Evolutionary conservation across 306 rosid genomes (phyloP).

Genomic region (Cucumis cinereus): DNA sequence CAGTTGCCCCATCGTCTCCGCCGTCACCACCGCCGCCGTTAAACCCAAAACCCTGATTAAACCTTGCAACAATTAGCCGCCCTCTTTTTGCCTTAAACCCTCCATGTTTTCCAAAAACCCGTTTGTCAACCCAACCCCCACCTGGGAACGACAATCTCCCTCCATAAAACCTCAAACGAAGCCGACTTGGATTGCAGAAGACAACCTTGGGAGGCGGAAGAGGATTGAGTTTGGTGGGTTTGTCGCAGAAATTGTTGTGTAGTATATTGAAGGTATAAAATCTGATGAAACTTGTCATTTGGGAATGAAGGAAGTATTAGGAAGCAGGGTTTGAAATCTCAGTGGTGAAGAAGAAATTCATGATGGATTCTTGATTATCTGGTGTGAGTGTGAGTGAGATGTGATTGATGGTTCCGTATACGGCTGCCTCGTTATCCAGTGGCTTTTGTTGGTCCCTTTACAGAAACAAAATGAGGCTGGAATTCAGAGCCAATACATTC

Average conservation of each 20-base stretch:
- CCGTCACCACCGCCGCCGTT: slow-evolving; percentile 67
- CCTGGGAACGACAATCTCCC: slow-evolving; percentile 20
- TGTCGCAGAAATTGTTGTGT: slow-evolving; percentile 19
- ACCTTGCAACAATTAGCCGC: slow-evolving; percentile 48
- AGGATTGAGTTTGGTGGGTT: slow-evolving; percentile 26
- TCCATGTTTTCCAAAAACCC: slow-evolving; percentile 27
- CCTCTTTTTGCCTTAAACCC: slow-evolving; percentile 32
- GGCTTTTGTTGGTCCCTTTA: neutral
- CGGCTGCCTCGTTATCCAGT: neutral
- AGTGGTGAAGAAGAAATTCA: neutral
- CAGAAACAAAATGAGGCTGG: neutral
- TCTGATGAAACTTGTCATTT: slow-evolving; percentile 15
- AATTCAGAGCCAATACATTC: neutral
- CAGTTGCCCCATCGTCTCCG: slow-evolving; percentile 64
- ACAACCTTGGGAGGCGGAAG: slow-evolving; percentile 20
- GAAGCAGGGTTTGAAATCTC: neutral
- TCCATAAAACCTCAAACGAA: slow-evolving; percentile 26
- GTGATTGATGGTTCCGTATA: neutral
- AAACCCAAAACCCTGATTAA: slow-evolving; percentile 66
- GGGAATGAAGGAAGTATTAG: neutral
- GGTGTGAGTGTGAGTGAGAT: neutral
- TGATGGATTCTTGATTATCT: neutral
- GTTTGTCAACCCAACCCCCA: slow-evolving; percentile 16
- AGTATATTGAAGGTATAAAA: slow-evolving; percentile 28
- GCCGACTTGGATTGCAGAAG: slow-evolving; percentile 22